Base-by-base conservation (phyloP, 495 filamentous ascomycete genomes). In the Arthonia radiata region DNA sequence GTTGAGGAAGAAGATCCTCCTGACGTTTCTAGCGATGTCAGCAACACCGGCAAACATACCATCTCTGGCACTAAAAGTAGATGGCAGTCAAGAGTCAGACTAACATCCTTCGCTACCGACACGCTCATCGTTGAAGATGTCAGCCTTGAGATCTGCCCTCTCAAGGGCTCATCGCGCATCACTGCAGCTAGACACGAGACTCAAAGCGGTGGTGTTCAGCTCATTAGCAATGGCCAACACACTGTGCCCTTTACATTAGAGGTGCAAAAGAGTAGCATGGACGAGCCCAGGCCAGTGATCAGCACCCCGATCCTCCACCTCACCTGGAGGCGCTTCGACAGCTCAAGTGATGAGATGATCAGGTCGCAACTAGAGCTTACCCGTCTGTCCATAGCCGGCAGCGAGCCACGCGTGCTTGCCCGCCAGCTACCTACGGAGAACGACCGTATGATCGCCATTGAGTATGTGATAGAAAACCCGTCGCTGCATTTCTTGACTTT, bases 401-500 rank as follows among this genome's bases (percentile, higher is more conserved):
- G 68, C 19, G 86, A 97, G 35, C 89, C 89, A 5, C 70, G 86
- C 26, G 80, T 92, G 4, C 61, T 94, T 1, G 77, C 73, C 6
- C 59, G 25, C 10, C 28, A 33, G 4, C 14, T 23, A 5, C 25
- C 18, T 12, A 37, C 29, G 24, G 12, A 26, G 9, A 26, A 35
- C 14, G 23, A 43, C 29, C 21, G 31, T 4, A 36, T 61, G 17
- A 29, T 53, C 16, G 44, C 50, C 29, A 44, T 62, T 4, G 41
- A 47, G 13, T 75, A 90, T 36, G 73, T 67, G 4, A 60, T 94
- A 33, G 86, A 99, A 43, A 99, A 99, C 42, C 75, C 86, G 3
- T 91, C 89, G 2, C 71, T 66, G 40, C 83, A 94, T 40, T 82
- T 86, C 46, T 60, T 99, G 12, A 89, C 80, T 0, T 94, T 99